These are phyloP conservation scores for Naegleria lovaniensis DNA, from an alignment of 208 protist species.

Conservation along the genomic window DNA sequence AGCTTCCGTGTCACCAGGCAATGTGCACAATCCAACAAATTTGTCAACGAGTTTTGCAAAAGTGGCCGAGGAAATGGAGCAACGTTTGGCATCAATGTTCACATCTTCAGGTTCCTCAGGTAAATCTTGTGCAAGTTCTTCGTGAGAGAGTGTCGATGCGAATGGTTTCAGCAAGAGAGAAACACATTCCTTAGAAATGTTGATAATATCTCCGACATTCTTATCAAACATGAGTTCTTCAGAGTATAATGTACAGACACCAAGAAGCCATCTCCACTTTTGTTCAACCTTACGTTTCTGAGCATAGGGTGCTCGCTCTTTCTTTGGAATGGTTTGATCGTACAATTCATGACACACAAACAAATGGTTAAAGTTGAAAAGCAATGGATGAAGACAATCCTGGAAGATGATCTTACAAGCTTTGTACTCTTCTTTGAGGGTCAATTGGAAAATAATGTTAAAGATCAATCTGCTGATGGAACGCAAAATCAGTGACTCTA, in stretches of 20 bases:
- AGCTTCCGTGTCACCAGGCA: background rate
- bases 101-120: background rate
- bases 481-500: background rate
- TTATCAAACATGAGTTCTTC: background rate
- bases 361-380: background rate
- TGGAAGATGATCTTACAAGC: background rate
- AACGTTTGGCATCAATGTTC: background rate
- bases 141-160: background rate
- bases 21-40: background rate
- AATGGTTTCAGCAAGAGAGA: background rate
- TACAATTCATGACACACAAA: background rate
- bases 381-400: background rate
- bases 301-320: background rate
- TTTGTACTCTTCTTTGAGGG: background rate
- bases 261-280: background rate
- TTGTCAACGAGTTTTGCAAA: background rate
- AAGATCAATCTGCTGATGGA: background rate
- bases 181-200: background rate
- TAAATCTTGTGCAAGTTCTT: background rate
- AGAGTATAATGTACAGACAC: background rate
- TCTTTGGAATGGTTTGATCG: background rate
- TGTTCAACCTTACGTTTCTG: background rate
- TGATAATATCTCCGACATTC: background rate
- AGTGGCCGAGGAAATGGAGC: background rate
- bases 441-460: conserved; percentile 4